Conservation (phyloP, 768 basidiomycete species). For the Neoboletus subvelutipes region DNA sequence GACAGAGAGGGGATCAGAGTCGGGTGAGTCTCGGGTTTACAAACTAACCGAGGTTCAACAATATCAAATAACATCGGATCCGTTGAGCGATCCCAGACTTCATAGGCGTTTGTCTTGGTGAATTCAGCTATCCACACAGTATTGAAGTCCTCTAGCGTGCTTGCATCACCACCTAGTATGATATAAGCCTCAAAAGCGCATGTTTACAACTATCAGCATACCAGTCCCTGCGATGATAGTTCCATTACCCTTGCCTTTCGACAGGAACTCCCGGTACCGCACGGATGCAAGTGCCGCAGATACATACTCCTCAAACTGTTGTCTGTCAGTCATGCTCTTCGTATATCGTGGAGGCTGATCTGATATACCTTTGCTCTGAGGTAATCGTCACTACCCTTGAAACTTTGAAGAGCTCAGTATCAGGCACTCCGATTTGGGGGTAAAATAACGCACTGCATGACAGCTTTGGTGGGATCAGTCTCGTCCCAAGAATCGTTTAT, state of each 20-base stretch:
- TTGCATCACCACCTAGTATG: conserved; percentile 50
- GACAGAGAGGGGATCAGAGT: neutral
- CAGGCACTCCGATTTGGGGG: neutral
- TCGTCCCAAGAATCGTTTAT: conserved; percentile 82
- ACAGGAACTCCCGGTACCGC: conserved; percentile 85
- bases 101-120: conserved; percentile 81
- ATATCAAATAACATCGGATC: conserved; percentile 95
- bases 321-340: neutral
- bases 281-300: conserved; percentile 83
- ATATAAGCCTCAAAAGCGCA: conserved; percentile 21
- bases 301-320: conserved; percentile 89
- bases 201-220: conserved; percentile 12
- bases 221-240: conserved; percentile 67
- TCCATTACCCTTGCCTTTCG: conserved; percentile 61
- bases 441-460: conserved; percentile 59
- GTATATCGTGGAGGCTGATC: neutral
- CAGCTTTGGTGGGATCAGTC: conserved; percentile 53
- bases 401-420: conserved; percentile 45
- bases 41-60: conserved; percentile 77
- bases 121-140: conserved; percentile 87
- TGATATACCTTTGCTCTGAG: conserved; percentile 71
- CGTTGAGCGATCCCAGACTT: conserved; percentile 87
- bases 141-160: conserved; percentile 77
- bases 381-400: conserved; percentile 96
- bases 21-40: neutral